Evolutionary conservation across 1,139 yeast genomes (phyloP).

Genomic region (Candida smagusa): DNA sequence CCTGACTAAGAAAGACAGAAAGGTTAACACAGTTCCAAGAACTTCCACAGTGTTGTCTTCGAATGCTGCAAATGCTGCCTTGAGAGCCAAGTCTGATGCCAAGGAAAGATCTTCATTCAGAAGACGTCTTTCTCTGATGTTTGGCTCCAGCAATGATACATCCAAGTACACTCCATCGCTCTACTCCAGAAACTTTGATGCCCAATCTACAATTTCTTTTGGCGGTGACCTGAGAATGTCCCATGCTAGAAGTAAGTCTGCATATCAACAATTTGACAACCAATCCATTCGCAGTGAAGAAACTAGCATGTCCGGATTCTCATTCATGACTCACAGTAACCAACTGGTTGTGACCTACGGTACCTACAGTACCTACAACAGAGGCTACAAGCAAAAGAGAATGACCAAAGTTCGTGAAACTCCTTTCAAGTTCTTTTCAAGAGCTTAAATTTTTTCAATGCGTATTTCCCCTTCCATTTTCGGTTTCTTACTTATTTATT

Average conservation of each 20-base stretch:
- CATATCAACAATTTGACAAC: neutral
- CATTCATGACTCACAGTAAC: constrained; percentile 19
- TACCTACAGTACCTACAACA: constrained; percentile 1
- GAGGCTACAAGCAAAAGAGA: constrained; percentile 8
- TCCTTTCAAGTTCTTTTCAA: constrained; percentile 16
- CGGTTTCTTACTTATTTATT: constrained; percentile 1
- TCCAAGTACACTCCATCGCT: no score
- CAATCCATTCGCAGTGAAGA: neutral
- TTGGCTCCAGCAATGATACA: constrained; percentile 9
- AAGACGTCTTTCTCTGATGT: constrained; percentile 26
- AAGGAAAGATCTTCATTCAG: constrained; percentile 24
- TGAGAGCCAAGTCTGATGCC: constrained; percentile 14
- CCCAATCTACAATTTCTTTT: no score
- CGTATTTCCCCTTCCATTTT: neutral
- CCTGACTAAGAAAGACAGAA: neutral
- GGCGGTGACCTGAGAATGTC: neutral
- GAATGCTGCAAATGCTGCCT: constrained; percentile 12
- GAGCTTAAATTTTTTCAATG: neutral
- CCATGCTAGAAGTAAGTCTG: constrained; percentile 1
- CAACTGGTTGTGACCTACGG: constrained; percentile 2
- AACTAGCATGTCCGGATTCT: constrained; percentile 23
- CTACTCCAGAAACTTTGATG: no score
- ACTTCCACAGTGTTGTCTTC: constrained; percentile 5
- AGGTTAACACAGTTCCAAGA: neutral
- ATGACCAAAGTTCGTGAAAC: constrained; percentile 18